phyloP scores from a whole-genome alignment of 176 grass and related monocot genomes.

The Bonia amplexicaulis region DNA sequence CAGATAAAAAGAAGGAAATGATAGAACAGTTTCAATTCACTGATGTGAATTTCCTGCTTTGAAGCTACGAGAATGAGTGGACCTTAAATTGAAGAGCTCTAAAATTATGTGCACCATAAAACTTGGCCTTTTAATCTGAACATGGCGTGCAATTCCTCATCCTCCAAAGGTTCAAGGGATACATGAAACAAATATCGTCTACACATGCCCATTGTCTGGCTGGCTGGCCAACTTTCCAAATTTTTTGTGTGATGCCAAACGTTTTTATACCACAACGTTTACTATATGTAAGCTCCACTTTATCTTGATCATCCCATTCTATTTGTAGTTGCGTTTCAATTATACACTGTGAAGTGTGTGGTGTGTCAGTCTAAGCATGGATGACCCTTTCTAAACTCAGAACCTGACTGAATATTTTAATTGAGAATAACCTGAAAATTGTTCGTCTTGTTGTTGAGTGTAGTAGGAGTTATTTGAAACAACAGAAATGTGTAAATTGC shows the following conservation, averaged over 20 bases:
- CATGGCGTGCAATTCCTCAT: neutral
- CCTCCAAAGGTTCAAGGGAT: neutral
- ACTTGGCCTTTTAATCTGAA: neutral
- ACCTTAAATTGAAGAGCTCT: neutral
- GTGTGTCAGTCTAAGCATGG: neutral
- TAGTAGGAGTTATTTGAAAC: neutral
- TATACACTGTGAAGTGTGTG: neutral
- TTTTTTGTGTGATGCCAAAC: neutral
- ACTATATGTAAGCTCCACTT: neutral
- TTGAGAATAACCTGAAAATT: neutral
- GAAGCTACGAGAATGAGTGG: neutral
- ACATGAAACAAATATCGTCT: neutral
- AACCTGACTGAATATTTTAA: conserved; percentile 10
- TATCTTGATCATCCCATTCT: neutral
- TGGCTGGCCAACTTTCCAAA: neutral
- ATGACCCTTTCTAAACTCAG: neutral
- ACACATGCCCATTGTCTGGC: neutral
- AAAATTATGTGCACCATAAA: neutral
- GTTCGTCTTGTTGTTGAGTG: neutral
- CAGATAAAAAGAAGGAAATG: neutral
- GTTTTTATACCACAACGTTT: neutral
- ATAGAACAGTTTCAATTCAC: neutral
- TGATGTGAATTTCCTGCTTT: neutral
- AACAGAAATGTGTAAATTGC: neutral
- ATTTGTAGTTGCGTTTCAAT: neutral